Base-by-base conservation (phyloP, 768 basidiomycete genomes). In the Guyanaporus albipodus region DNA sequence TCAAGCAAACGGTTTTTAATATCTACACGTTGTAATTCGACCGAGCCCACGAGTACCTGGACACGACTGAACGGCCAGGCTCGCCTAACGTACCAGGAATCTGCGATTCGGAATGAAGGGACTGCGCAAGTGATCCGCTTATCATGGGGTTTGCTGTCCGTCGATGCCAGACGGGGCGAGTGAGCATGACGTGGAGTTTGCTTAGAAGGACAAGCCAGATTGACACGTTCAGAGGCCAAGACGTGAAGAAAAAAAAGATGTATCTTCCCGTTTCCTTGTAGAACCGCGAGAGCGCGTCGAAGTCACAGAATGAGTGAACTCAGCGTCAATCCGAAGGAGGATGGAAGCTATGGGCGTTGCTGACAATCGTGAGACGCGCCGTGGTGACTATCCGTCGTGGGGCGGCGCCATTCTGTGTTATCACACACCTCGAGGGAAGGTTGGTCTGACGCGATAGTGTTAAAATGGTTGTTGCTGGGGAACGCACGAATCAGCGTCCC, bases 221-320 rank as follows among this genome's bases (percentile, higher is more conserved):
- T n/a, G n/a, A n/a, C 83, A 87, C 78, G 60, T 84, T 77, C 51
- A 88, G 68, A 1, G 85, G 84, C 83, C 82, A 85, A 3, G 82
- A 85, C 1, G 82, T 74, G 67, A 87, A 85, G 73, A 86, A 87
- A 63, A 88, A 85, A 63, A 88, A 85, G 9, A 80, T 82, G 60
- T 83, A 86, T 54, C 82, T 67, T 5, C 76, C 73, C 2, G 75
- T 77, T 50, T 76, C 75, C 5, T 73, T 74, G 57, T 82, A 86
- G 8, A 69, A 66, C 48, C 74, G 64, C 10, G 81, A 75, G 3
- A 87, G 69, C 47, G 73, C 72, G 60, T 87, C 84, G 31, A 86
- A 67, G 61, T 87, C 85, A 60, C 87, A 85, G 55, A 85, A 75
- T 67, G n/a, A n/a, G n/a, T n/a, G n/a, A n/a, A n/a, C n/a, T n/a